phyloP scores from a whole-genome alignment of 1,139 yeast species.

The Sugiyamaella paludigena region DNA sequence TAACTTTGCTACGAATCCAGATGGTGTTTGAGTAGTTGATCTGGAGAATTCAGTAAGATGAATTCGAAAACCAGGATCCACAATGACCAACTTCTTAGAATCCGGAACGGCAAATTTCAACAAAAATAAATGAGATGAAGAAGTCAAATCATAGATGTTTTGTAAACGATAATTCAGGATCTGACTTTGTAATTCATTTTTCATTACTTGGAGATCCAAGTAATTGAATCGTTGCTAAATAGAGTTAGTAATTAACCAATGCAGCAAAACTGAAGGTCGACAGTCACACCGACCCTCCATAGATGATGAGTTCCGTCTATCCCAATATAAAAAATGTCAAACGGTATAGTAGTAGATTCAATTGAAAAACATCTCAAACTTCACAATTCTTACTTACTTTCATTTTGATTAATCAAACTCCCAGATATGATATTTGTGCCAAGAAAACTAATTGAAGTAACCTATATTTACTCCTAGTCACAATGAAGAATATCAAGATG shows the following conservation, averaged over 20 bases:
- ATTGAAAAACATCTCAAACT: too few relatives aligned
- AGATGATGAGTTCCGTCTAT: too few relatives aligned
- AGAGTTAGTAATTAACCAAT: not conserved
- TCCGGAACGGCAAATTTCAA: constrained; percentile 83
- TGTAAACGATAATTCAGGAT: constrained; percentile 69
- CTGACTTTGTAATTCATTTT: constrained; percentile 58
- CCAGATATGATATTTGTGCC: too few relatives aligned
- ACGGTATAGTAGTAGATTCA: too few relatives aligned
- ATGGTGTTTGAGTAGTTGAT: constrained; percentile 75
- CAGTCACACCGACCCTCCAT: too few relatives aligned
- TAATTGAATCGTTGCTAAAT: constrained; percentile 79
- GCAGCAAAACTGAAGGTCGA: too few relatives aligned
- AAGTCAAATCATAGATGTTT: constrained; percentile 78
- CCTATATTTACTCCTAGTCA: too few relatives aligned
- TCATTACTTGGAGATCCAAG: constrained; percentile 70
- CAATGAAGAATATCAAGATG: too few relatives aligned
- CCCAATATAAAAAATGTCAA: too few relatives aligned
- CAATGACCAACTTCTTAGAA: constrained; percentile 67
- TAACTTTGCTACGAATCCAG: constrained; percentile 79
- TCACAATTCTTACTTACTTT: too few relatives aligned
- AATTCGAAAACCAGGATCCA: constrained; percentile 84
- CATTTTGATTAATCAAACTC: too few relatives aligned
- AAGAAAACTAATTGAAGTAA: too few relatives aligned
- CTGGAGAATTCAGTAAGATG: constrained; percentile 80
- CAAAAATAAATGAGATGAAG: constrained; percentile 69